phyloP scores from a whole-genome alignment of 805 yeast species.

The Henningerozyma blattae region DNA sequence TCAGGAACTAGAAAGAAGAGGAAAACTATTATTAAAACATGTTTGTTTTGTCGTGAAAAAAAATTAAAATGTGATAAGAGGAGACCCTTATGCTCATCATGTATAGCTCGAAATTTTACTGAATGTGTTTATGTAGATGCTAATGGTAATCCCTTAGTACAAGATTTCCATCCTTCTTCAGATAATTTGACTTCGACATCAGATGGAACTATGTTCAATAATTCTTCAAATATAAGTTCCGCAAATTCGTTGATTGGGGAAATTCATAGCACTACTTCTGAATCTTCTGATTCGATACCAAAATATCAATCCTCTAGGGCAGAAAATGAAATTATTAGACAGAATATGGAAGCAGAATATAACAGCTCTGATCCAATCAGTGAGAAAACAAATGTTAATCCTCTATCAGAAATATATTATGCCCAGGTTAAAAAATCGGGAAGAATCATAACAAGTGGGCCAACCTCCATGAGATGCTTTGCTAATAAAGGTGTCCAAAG shows the following conservation, averaged over 20 bases:
- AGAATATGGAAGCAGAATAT: neutral
- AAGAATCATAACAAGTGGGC: constrained; percentile 17
- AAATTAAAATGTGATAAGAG: constrained; percentile 21
- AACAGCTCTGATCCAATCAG: neutral
- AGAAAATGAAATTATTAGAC: neutral
- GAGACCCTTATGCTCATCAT: constrained; percentile 19
- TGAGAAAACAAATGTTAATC: no score
- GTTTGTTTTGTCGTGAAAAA: constrained; percentile 18
- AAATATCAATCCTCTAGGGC: neutral
- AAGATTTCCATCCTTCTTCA: neutral
- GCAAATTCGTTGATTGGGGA: neutral
- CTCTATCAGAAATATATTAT: constrained; percentile 7
- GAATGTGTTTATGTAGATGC: constrained; percentile 11
- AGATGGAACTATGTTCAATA: no score
- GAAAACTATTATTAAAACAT: constrained; percentile 18
- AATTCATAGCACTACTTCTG: neutral
- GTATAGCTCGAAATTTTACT: constrained; percentile 9
- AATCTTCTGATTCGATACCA: no score
- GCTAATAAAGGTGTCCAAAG: constrained; percentile 3
- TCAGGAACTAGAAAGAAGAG: constrained; percentile 9
- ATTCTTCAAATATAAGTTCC: neutral
- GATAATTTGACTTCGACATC: no score
- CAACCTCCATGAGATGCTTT: constrained; percentile 14
- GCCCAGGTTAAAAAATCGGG: constrained; percentile 12
- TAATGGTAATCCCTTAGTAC: neutral